phyloP scores from a whole-genome alignment of 768 basidiomycete genomes.

The Lentinula edodes region DNA sequence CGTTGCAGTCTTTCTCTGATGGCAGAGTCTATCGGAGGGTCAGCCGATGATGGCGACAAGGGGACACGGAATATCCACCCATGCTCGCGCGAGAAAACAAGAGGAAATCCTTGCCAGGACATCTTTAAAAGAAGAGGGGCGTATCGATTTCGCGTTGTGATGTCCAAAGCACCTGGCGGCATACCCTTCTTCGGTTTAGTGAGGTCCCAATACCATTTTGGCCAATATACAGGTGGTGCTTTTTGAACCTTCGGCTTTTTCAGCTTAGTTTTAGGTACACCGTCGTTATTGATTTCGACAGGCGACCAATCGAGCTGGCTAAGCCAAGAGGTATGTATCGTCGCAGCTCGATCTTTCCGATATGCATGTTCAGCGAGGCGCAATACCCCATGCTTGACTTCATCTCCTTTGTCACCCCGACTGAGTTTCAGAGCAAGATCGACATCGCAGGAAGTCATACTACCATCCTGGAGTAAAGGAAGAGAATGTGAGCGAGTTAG shows the following conservation, averaged over 20 bases:
- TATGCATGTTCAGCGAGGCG: constrained; percentile 31
- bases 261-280: constrained; percentile 20
- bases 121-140: constrained; percentile 82
- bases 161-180: constrained; percentile 70
- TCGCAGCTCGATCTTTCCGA: constrained; percentile 16
- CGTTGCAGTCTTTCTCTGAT: constrained; percentile 24
- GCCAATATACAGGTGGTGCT: constrained; percentile 65
- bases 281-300: constrained; percentile 12
- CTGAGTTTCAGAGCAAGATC: constrained; percentile 45
- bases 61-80: constrained; percentile 91
- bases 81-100: constrained; percentile 80
- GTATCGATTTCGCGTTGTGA: constrained; percentile 78
- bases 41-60: constrained; percentile 8
- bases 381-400: constrained; percentile 29
- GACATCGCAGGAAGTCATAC: constrained; percentile 33
- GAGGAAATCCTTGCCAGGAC: constrained; percentile 82
- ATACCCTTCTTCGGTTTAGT: constrained; percentile 64
- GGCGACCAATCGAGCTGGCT: constrained; percentile 65
- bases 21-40: neutral
- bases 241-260: constrained; percentile 30
- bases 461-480: constrained; percentile 35
- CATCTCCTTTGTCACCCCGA: constrained; percentile 30
- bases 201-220: constrained; percentile 96
- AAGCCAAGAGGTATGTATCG: constrained; percentile 48
- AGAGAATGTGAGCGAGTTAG: constrained; percentile 43